Evolutionary conservation across 2,329 filamentous ascomycete species (phyloP), one percentile per base, ranked within the genome.

Genomic region (Leptographium flavum): DNA sequence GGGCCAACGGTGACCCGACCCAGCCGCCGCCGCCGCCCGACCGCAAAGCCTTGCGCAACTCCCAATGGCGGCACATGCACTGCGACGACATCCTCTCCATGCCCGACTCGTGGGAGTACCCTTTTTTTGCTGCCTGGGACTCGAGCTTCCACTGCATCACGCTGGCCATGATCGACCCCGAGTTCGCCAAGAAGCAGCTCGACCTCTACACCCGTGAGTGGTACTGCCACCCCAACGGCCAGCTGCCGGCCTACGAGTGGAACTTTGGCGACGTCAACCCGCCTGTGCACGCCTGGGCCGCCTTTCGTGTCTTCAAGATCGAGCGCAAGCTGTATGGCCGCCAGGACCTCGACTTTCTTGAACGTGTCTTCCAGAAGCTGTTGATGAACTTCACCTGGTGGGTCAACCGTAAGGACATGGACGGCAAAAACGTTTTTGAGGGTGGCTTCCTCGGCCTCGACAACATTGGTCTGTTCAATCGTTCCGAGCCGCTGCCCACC

Each of bases 71-170:
- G 58, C 90, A 96, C 62, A 79, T 96, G 73, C 76, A 95, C 62
- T 78, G 94, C 54, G 92, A 96, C 53, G 90, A 96, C 59, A 87
- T 96, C 50, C 63, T 96, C 30, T 95, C 90, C 1, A 95, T 96
- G 90, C 92, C 90, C 1, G 90, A 96, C 61, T 94, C 88, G 0
- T 96, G 90, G 90, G 90, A 96, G 58, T 96, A 96, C 56, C 90
- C 90, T 0, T 96, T 95, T 69, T 95, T 95, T 60, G 88, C 88
- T 19, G 90, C 90, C 4, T 96, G 90, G 90, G 90, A 96, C 61
- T 90, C 84, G 45, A 90, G 88, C 5, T 96, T 96, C 63, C 92
- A 96, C 65, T 94, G 88, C 59, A 94, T 96, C 54, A 86, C 88
- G 0, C 66, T 96, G 49, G 85, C 92, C 33, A 95, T 96, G 88